Evolutionary conservation across 352 stramenopile genomes (phyloP).

Genomic region (Globisporangium iwayamae): DNA sequence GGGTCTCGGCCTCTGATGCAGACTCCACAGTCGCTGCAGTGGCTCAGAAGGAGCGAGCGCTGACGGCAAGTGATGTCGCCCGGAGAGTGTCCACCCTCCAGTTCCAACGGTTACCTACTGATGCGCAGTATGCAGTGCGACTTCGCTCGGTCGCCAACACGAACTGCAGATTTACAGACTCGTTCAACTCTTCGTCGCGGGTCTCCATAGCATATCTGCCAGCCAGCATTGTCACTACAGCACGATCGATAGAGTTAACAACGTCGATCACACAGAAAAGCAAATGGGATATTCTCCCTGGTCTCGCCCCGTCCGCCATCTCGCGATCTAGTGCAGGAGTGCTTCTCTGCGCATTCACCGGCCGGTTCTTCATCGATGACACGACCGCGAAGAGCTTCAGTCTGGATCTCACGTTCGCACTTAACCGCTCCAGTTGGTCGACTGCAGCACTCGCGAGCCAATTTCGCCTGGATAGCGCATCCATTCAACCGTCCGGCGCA

Average conservation of each 20-base stretch:
- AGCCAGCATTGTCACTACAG: conserved; percentile 19
- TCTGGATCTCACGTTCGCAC: conserved; percentile 40
- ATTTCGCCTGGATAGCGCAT: conserved; percentile 36
- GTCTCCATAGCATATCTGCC: conserved; percentile 40
- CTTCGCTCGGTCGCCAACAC: conserved; percentile 30
- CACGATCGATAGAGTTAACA: conserved; percentile 24
- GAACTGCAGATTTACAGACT: conserved; percentile 25
- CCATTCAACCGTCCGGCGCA: conserved; percentile 41
- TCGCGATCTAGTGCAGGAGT: conserved; percentile 26
- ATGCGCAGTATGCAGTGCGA: conserved; percentile 36
- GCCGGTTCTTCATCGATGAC: conserved; percentile 53
- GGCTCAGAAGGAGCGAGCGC: conserved; percentile 32
- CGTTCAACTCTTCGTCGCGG: conserved; percentile 42
- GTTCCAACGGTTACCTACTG: conserved; percentile 33
- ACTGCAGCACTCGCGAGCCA: conserved; percentile 16
- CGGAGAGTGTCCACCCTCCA: conserved; percentile 41
- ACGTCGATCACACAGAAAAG: conserved; percentile 23
- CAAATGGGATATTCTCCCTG: conserved; percentile 31
- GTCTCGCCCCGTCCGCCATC: conserved; percentile 21
- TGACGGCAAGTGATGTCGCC: conserved; percentile 33
- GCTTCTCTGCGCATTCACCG: conserved; percentile 42
- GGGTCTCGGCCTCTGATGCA: conserved; percentile 28
- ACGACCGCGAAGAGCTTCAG: conserved; percentile 37
- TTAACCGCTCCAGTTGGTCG: conserved; percentile 15
- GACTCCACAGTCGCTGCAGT: conserved; percentile 24